Evolutionary conservation across 139 green algal genomes (phyloP), one percentile per base, ranked within the genome.

Genomic region (Chlorella sp.): DNA sequence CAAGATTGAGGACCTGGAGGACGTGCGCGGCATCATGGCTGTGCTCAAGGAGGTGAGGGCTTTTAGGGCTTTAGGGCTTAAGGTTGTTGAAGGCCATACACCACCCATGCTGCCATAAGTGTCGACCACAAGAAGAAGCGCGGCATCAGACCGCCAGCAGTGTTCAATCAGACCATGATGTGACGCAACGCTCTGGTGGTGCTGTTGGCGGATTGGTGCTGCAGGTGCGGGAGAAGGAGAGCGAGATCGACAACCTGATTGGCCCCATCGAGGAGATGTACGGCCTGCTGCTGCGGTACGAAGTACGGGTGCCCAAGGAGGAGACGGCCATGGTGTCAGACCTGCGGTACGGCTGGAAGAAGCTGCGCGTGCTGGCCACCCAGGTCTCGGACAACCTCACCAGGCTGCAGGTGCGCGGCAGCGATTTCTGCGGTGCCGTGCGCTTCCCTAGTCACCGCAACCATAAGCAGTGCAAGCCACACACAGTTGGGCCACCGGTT

Each of bases 191-290:
- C n/a, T n/a, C n/a, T n/a, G n/a, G n/a, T n/a, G n/a, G n/a, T n/a
- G n/a, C n/a, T n/a, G n/a, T 23, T 26, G 24, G 31, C 2, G 27
- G 20, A 49, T 35, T 14, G 1, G n/a, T n/a, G 49, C 32, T 74
- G 24, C 82, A 88, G 76, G 83, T 95, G 10, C 82, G 91, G 26
- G 90, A 96, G 72, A 91, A 89, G 73, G 93, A 97, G 87, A 84
- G 83, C 23, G 83, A 94, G 74, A 92, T 97, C 61, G 92, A 97
- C 74, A 82, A 81, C 51, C 67, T 94, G 24, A 92, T 97, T 31
- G 83, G 66, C n/a, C 93, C 93, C 30, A 95, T 97, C 62, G 91
- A 97, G 82, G 92, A 97, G 74, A 95, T 95, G 86, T 97, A 97
- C 79, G 80, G 77, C 3, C 81, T 97, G 84, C 88, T 97, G 31